Base-by-base conservation (phyloP, 2,329 filamentous ascomycete genomes). In the Ceratocystis alfenasii region DNA sequence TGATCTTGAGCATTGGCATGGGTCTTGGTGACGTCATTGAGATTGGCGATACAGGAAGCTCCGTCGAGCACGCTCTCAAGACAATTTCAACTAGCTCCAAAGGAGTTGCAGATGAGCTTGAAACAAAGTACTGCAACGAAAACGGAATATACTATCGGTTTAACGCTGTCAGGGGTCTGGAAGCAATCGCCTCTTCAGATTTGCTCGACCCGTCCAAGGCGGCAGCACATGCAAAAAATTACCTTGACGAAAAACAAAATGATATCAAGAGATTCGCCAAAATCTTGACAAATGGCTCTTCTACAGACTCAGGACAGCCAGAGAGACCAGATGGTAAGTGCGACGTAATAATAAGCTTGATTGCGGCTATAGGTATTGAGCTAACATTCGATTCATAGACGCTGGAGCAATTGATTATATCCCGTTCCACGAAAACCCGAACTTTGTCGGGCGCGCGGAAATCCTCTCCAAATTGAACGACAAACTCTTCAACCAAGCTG, bases 1-100 rank as follows among this genome's bases (percentile, higher is more conserved):
- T 63, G 8, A 45, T 72, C 28, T 67, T 72, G 1, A 73, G 72
- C 48, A 71, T 73, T 36, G 71, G 72, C 6, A 73, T 72, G 0
- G 72, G 72, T 1, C 67, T 71, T 8, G 69, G 70, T 7, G 33
- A 69, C 5, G 67, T 71, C 7, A 68, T 70, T 17, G 45, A 36
- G 0, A 68, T 73, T 50, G 60, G 64, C 2, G 65, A 70, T 20
- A 66, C 60, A 68, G 30, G 5, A 30, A 30, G 5, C 44, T 45
- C 44, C 5, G 10, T 45, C 17, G 3, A 3, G 15, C 3, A 20
- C 7, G 17, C 46, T 17, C 46, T 45, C 44, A 50, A 50, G 20
- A 20, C n/a, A 17, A 50, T 50, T 3, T 17, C 46, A n/a, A 50
- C 28, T 8, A 17, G 17, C 17, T 22, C 22, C 46, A 8, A n/a